Evolutionary conservation across 1,284 basidiomycete genomes (phyloP).

Genomic region (Microbotryum scabiosae): DNA sequence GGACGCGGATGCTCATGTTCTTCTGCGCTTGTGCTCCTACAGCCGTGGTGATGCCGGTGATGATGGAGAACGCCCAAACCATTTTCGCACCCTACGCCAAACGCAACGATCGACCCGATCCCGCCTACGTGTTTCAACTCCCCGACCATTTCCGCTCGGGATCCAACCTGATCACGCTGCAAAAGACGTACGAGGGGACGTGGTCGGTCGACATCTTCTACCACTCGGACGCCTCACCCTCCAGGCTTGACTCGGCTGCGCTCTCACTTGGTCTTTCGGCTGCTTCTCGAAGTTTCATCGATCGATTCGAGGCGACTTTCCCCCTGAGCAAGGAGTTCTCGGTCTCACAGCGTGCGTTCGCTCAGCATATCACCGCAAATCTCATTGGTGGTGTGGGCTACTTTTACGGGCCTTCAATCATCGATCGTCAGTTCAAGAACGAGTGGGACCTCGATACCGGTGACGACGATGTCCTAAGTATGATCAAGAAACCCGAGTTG

Average conservation of each 20-base stretch:
- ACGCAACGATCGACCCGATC: slow-evolving; percentile 52
- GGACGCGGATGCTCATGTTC: no score
- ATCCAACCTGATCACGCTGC: slow-evolving; percentile 74
- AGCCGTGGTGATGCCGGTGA: slow-evolving; percentile 60
- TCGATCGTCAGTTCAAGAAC: slow-evolving; percentile 71
- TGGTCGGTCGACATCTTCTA: slow-evolving; percentile 82
- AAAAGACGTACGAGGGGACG: slow-evolving; percentile 68
- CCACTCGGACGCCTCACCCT: slow-evolving; percentile 57
- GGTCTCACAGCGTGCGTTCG: slow-evolving; percentile 53
- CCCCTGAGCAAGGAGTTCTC: slow-evolving; percentile 52
- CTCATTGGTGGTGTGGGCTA: slow-evolving; percentile 86
- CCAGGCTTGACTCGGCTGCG: slow-evolving; percentile 48
- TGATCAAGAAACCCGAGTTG: slow-evolving; percentile 48
- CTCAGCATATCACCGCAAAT: slow-evolving; percentile 78
- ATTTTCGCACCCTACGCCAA: slow-evolving; percentile 51
- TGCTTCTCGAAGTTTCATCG: slow-evolving; percentile 54
- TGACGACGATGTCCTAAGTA: slow-evolving; percentile 42
- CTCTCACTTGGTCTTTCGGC: slow-evolving; percentile 61
- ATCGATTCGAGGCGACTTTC: slow-evolving; percentile 61
- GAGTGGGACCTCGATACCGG: slow-evolving; percentile 78
- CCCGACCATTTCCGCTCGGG: slow-evolving; percentile 61
- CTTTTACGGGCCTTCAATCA: slow-evolving; percentile 82
- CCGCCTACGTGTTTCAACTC: slow-evolving; percentile 66
- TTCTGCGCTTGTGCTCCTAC: slow-evolving; percentile 3
- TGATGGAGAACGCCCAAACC: slow-evolving; percentile 54